Percentiles rank a stretch among this genome's conserved stretches.
Evolutionary conservation across 768 basidiomycete species (phyloP).

Genomic region (Amanita pallidorosea): DNA sequence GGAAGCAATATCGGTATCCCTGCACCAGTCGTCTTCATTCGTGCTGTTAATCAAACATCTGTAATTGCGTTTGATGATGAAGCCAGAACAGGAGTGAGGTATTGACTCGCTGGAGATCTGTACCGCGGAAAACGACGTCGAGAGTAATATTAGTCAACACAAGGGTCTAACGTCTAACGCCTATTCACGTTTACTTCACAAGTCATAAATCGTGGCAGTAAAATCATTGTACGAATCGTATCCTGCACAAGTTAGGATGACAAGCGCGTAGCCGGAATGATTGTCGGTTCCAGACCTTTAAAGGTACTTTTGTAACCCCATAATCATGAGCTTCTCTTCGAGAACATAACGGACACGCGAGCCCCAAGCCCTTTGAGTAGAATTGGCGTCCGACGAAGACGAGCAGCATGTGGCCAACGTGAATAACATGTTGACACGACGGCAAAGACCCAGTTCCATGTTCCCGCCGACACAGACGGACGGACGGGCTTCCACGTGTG

Average conservation of each 20-base stretch:
- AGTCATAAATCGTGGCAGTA: conserved; percentile 17
- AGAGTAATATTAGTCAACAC: conserved; percentile 32
- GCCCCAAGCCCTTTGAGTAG: no score
- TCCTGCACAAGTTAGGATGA: neutral
- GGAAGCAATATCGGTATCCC: neutral
- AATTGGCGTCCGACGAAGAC: no score
- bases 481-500: no score
- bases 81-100: neutral
- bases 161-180: conserved; percentile 26
- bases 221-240: conserved; percentile 16
- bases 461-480: no score
- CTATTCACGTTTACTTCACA: conserved; percentile 13
- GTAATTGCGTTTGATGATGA: neutral
- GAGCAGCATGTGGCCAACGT: no score
- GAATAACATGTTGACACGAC: no score
- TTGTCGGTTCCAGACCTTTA: neutral
- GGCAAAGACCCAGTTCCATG: no score
- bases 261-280: neutral
- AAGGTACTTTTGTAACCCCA: neutral
- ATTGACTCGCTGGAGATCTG: conserved; percentile 40
- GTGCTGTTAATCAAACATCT: conserved; percentile 46
- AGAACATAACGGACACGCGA: neutral
- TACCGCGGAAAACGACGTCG: conserved; percentile 42
- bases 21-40: conserved; percentile 15
- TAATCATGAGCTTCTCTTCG: neutral